Percentiles rank a stretch among this genome's conserved stretches.
phyloP scores from a whole-genome alignment of 495 filamentous ascomycete genomes.

The Schizothecium vesticola region DNA sequence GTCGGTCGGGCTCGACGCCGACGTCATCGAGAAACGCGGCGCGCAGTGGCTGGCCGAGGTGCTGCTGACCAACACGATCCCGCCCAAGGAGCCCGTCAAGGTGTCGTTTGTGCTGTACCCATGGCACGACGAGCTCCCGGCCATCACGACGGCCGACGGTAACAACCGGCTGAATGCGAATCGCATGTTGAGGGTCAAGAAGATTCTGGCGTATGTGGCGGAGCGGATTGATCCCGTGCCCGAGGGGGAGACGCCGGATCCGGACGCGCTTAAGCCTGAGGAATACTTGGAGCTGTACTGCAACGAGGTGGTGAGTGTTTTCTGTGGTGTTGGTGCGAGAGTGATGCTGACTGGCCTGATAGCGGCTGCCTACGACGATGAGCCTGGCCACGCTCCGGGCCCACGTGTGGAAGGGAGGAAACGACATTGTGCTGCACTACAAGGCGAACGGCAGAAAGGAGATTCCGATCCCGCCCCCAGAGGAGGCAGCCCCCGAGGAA shows the following conservation, averaged over 20 bases:
- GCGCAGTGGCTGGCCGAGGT: constrained; percentile 91
- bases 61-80: constrained; percentile 77
- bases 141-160: constrained; percentile 59
- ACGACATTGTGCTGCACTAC: constrained; percentile 86
- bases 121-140: constrained; percentile 69
- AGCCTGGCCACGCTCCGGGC: constrained; percentile 85
- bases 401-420: constrained; percentile 86
- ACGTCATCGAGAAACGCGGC: constrained; percentile 74
- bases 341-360: constrained; percentile 13
- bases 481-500: not conserved
- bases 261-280: constrained; percentile 67
- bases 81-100: constrained; percentile 87
- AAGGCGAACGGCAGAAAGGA: constrained; percentile 78
- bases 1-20: constrained; percentile 68
- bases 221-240: constrained; percentile 73
- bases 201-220: constrained; percentile 87
- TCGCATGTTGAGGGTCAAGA: constrained; percentile 90
- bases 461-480: constrained; percentile 32
- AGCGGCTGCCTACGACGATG: constrained; percentile 62
- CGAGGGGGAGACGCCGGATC: constrained; percentile 46
- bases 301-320: constrained; percentile 69
- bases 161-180: constrained; percentile 93
- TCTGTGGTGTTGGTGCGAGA: constrained; percentile 4
- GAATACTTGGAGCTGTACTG: constrained; percentile 93
- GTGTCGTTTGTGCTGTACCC: constrained; percentile 87